These are phyloP conservation scores for Starmerella floris DNA, from an alignment of 805 yeast species.

Conservation along the genomic window DNA sequence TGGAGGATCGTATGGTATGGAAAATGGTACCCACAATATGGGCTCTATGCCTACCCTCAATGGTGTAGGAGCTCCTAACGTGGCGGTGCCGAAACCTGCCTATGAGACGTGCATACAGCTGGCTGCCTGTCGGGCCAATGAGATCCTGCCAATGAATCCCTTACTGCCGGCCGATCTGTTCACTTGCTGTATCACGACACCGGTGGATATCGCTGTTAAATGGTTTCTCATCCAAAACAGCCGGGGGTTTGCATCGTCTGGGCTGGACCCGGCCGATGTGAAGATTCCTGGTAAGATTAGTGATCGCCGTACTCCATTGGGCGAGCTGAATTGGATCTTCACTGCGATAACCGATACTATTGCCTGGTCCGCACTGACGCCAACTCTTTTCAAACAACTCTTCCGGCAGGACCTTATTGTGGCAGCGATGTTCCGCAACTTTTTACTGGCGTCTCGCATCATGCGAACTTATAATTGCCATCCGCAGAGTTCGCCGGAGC, in stretches of 20 bases:
- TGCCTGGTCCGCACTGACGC: constrained; percentile 86
- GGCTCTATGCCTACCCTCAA: background rate
- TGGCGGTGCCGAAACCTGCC: constrained; percentile 29
- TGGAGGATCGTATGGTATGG: background rate
- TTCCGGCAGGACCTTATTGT: constrained; percentile 94
- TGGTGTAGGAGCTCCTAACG: background rate
- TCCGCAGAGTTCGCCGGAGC: constrained; percentile 84
- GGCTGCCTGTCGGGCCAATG: constrained; percentile 84
- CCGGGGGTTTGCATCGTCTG: constrained; percentile 34
- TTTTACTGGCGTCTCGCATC: constrained; percentile 77
- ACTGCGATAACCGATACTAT: constrained; percentile 96
- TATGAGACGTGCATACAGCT: constrained; percentile 81
- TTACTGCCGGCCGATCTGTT: constrained; percentile 91
- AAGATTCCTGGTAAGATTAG: constrained; percentile 81
- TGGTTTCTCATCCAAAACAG: constrained; percentile 69
- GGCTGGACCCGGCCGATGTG: constrained; percentile 32
- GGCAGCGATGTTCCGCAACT: constrained; percentile 89
- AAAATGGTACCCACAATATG: background rate
- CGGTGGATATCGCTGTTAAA: constrained; percentile 82
- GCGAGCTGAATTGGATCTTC: constrained; percentile 94
- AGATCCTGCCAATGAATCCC: constrained; percentile 81
- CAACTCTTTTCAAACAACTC: constrained; percentile 75
- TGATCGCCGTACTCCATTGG: constrained; percentile 88
- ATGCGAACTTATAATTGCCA: constrained; percentile 90
- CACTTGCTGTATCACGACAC: constrained; percentile 89